Conservation (phyloP, 2,329 filamentous ascomycete species). For the Xylariaceae sp. region DNA sequence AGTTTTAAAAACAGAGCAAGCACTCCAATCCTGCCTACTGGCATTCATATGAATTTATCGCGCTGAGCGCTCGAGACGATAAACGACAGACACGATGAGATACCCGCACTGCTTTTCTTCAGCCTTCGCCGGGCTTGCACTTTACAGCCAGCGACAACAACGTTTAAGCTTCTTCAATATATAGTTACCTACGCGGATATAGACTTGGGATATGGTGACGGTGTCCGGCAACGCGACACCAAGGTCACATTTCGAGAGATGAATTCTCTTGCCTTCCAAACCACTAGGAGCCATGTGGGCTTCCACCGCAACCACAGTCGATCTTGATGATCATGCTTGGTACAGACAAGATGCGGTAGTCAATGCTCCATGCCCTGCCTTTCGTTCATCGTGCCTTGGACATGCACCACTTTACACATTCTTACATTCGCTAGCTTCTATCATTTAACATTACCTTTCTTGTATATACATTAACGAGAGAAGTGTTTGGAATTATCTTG, state of each 20-base stretch:
- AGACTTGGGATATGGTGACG: conserved; percentile 17
- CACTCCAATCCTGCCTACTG: conserved; percentile 15
- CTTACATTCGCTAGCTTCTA: conserved; percentile 18
- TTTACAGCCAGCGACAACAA: conserved; percentile 4
- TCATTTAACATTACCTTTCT: conserved; percentile 5
- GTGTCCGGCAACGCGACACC: not conserved
- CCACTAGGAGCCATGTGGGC: not conserved
- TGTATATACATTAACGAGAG: conserved; percentile 17
- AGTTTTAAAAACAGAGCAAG: conserved; percentile 37
- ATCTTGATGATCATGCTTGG: conserved; percentile 7
- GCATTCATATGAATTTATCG: conserved; percentile 26
- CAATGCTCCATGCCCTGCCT: not conserved
- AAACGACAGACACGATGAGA: conserved; percentile 37
- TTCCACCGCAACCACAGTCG: not conserved
- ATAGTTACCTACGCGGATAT: conserved; percentile 16
- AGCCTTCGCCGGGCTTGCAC: conserved; percentile 4
- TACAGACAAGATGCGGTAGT: not conserved
- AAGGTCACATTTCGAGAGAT: not conserved
- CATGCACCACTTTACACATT: conserved; percentile 8
- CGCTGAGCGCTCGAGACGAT: conserved; percentile 41
- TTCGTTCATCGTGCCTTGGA: not conserved
- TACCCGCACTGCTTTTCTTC: conserved; percentile 34
- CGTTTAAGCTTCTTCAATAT: conserved; percentile 19
- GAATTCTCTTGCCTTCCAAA: not conserved
- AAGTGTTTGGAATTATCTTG: not conserved